These are phyloP conservation scores for Trichoderma koningiopsis DNA, from an alignment of 2,329 filamentous ascomycete species.

Conservation along the genomic window DNA sequence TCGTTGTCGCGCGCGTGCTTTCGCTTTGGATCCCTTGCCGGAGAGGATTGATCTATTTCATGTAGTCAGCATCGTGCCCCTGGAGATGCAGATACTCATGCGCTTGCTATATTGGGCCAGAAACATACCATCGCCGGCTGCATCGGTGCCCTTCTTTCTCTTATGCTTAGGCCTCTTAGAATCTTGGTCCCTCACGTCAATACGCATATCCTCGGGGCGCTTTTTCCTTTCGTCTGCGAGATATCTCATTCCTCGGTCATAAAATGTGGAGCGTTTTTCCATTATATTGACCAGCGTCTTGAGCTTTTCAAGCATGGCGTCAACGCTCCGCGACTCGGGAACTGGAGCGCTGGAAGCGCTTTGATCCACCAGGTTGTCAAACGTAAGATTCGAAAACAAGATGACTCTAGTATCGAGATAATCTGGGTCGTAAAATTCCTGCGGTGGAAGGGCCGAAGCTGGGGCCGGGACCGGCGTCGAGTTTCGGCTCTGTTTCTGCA, in stretches of 20 bases:
- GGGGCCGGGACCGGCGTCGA: constrained; percentile 63
- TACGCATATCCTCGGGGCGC: constrained; percentile 56
- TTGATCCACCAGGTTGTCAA: constrained; percentile 71
- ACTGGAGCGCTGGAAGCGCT: constrained; percentile 59
- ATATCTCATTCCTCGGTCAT: constrained; percentile 73
- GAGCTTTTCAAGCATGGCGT: constrained; percentile 65
- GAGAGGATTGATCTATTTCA: constrained; percentile 55
- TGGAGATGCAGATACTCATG: neutral
- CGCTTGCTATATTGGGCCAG: neutral
- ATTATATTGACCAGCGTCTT: constrained; percentile 67
- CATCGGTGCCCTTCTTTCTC: constrained; percentile 74
- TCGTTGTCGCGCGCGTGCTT: constrained; percentile 56
- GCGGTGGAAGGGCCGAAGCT: constrained; percentile 56
- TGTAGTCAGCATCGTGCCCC: neutral
- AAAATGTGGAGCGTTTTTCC: constrained; percentile 66
- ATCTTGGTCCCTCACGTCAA: constrained; percentile 49
- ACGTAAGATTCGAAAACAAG: constrained; percentile 60
- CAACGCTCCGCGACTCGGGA: constrained; percentile 64
- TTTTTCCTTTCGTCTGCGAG: constrained; percentile 67
- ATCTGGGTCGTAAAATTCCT: constrained; percentile 60
- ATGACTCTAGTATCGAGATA: constrained; percentile 67
- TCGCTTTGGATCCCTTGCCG: constrained; percentile 54
- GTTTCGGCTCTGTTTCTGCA: constrained; percentile 74
- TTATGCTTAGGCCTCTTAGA: constrained; percentile 68
- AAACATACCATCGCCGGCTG: constrained; percentile 49